Conservation (phyloP, 768 basidiomycete species). For the Rhodotorula kratochvilovae region DNA sequence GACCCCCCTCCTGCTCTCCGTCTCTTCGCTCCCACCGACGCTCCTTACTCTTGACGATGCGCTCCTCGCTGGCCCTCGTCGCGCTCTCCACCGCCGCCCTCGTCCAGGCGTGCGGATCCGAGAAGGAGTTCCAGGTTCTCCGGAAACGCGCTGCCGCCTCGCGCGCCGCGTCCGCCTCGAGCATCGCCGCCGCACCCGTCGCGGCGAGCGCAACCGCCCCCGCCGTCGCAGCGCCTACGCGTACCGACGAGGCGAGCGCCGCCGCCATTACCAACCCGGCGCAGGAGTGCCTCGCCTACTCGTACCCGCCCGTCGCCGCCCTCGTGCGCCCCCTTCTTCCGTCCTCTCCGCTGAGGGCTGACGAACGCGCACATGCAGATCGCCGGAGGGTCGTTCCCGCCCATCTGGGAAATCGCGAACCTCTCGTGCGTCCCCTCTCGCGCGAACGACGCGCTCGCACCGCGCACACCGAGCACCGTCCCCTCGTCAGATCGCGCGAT, state of each 20-base stretch:
- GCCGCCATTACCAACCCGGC: conserved; percentile 23
- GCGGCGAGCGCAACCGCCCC: background rate
- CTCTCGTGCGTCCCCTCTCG: conserved; percentile 6
- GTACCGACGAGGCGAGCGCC: conserved; percentile 28
- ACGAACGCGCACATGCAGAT: background rate
- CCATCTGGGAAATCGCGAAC: conserved; percentile 33
- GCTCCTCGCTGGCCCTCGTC: background rate
- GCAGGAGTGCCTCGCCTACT: conserved; percentile 17
- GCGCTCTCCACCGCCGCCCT: background rate
- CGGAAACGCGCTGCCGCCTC: background rate
- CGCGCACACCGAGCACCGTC: too few relatives aligned
- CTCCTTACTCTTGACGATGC: background rate
- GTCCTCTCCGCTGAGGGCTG: too few relatives aligned
- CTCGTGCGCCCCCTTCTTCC: background rate
- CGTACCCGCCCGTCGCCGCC: conserved; percentile 26
- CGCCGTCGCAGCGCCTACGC: background rate
- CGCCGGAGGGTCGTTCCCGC: conserved; percentile 19
- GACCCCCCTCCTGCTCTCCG: background rate
- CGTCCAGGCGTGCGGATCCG: background rate
- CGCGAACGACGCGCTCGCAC: too few relatives aligned
- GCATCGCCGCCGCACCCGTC: background rate
- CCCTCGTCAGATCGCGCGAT: too few relatives aligned
- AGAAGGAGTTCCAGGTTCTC: background rate
- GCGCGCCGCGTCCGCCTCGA: background rate
- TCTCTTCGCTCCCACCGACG: background rate